phyloP scores from a whole-genome alignment of 495 filamentous ascomycete genomes.

The Annulohypoxylon maeteangense region DNA sequence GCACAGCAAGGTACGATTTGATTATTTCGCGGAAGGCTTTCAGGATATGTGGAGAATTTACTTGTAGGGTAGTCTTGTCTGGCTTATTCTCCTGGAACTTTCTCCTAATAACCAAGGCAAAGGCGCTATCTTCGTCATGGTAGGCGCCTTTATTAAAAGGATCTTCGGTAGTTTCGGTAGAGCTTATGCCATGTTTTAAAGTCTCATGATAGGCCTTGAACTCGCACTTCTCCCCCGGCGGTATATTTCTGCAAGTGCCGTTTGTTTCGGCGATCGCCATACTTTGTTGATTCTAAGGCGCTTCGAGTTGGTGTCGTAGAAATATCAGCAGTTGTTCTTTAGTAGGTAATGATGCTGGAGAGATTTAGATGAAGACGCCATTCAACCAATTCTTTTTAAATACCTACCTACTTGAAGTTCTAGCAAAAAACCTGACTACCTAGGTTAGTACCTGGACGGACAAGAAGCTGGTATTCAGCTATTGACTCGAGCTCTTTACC shows the following conservation, averaged over 20 bases:
- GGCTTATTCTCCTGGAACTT: constrained; percentile 40
- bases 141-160: constrained; percentile 32
- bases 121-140: constrained; percentile 36
- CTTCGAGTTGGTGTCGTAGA: background rate
- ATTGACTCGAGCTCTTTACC: too few species aligned
- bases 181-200: constrained; percentile 29
- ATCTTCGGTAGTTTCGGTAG: constrained; percentile 19
- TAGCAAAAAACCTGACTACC: too few species aligned
- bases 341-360: background rate
- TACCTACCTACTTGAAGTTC: too few species aligned
- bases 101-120: constrained; percentile 52
- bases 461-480: too few species aligned
- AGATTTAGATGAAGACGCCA: background rate
- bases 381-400: background rate
- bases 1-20: constrained; percentile 52
- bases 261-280: constrained; percentile 6
- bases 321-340: background rate
- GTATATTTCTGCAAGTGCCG: background rate
- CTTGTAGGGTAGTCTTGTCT: constrained; percentile 49
- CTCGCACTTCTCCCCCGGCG: constrained; percentile 37
- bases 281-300: background rate
- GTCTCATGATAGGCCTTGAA: constrained; percentile 46
- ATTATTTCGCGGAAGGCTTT: constrained; percentile 49
- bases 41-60: constrained; percentile 59
- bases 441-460: too few species aligned